Evolutionary conservation across 768 basidiomycete genomes (phyloP).

Genomic region (Lactifluus pinguis): DNA sequence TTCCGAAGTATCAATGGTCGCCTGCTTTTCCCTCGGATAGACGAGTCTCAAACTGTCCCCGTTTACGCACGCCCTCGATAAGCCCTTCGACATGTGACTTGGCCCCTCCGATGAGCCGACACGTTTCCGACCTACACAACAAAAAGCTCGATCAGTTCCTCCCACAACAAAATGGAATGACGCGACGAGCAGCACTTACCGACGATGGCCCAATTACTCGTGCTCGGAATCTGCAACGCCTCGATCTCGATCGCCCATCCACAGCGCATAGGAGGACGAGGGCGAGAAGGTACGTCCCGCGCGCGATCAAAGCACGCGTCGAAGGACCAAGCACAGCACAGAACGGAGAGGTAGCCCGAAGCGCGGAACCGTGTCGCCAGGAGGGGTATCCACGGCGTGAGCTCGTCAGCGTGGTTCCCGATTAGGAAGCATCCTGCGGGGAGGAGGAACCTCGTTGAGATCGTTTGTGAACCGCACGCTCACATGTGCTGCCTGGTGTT

Average conservation of each 20-base stretch:
- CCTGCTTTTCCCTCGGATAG: slow-evolving; percentile 61
- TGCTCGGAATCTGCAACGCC: too few relatives aligned
- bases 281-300: slow-evolving; percentile 24
- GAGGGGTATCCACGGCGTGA: slow-evolving; percentile 90
- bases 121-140: slow-evolving; percentile 27
- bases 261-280: slow-evolving; percentile 41
- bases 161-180: not conserved
- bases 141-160: not conserved
- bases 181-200: not conserved
- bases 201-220: too few relatives aligned
- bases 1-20: slow-evolving; percentile 24
- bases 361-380: slow-evolving; percentile 53
- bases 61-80: slow-evolving; percentile 42
- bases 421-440: slow-evolving; percentile 62
- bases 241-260: too few relatives aligned
- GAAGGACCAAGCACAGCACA: slow-evolving; percentile 85
- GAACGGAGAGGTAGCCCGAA: slow-evolving; percentile 72
- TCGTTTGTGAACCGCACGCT: too few relatives aligned
- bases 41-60: slow-evolving; percentile 66
- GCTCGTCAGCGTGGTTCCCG: too few relatives aligned
- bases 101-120: slow-evolving; percentile 27
- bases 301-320: slow-evolving; percentile 55
- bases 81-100: slow-evolving; percentile 40
- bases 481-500: too few relatives aligned
- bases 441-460: slow-evolving; percentile 24